phyloP scores from a whole-genome alignment of 2,329 filamentous ascomycete genomes.

The Magnaporthiopsis rhizophila region DNA sequence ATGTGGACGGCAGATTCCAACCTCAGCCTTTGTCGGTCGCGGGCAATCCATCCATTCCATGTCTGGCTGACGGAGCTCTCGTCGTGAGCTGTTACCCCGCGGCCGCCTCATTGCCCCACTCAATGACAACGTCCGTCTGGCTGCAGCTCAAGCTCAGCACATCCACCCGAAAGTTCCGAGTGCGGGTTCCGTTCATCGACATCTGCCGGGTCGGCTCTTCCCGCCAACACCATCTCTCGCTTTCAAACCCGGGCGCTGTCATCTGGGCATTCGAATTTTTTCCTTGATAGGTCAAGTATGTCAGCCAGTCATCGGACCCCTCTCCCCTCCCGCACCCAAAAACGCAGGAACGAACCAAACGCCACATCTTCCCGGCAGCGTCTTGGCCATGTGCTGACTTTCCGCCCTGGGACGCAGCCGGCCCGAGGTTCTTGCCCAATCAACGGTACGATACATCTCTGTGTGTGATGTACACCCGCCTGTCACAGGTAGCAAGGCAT shows the following conservation, averaged over 20 bases:
- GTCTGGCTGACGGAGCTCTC: neutral
- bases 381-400: neutral
- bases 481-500: conserved; percentile 68
- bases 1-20: neutral
- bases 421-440: neutral
- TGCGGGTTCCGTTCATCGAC: neutral
- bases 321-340: neutral
- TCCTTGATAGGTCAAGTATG: neutral
- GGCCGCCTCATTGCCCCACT: neutral
- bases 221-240: neutral
- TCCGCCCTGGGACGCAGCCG: neutral
- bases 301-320: neutral
- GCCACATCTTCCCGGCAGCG: neutral
- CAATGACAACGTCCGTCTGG: neutral
- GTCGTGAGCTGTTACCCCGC: neutral
- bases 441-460: neutral
- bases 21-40: too few relatives aligned
- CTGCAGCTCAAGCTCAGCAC: neutral
- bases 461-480: conserved; percentile 62
- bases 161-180: neutral
- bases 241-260: too few relatives aligned
- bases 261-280: neutral
- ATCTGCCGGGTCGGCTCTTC: neutral
- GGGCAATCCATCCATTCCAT: too few relatives aligned
- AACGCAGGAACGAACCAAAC: neutral